phyloP scores from a whole-genome alignment of 768 basidiomycete species.

The Boletus sp. region DNA sequence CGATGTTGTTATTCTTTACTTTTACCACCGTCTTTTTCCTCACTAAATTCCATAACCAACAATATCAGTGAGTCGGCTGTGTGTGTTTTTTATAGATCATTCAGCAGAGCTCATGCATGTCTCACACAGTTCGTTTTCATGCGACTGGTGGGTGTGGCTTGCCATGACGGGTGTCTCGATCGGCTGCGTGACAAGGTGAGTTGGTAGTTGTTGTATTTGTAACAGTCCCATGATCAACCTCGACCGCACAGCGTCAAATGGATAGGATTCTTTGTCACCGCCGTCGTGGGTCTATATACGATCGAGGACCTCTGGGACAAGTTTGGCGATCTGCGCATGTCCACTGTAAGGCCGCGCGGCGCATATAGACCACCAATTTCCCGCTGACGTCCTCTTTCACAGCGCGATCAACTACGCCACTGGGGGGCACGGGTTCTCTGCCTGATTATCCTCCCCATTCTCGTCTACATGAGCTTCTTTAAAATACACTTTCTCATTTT shows the following conservation, averaged over 20 bases:
- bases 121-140: slow-evolving; percentile 72
- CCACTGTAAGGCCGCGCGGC: slow-evolving; percentile 59
- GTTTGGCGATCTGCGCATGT: slow-evolving; percentile 93
- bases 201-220: neutral
- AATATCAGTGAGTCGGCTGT: slow-evolving; percentile 68
- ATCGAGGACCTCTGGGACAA: slow-evolving; percentile 99
- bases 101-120: slow-evolving; percentile 2
- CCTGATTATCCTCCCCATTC: slow-evolving; percentile 84
- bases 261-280: slow-evolving; percentile 94
- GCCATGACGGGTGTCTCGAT: slow-evolving; percentile 91
- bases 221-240: neutral
- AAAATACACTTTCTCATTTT: slow-evolving; percentile 95
- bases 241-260: slow-evolving; percentile 74
- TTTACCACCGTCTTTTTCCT: slow-evolving; percentile 94
- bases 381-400: slow-evolving; percentile 5
- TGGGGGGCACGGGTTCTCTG: slow-evolving; percentile 86
- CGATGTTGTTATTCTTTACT: slow-evolving; percentile 99
- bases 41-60: slow-evolving; percentile 96
- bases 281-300: slow-evolving; percentile 93
- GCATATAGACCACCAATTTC: slow-evolving; percentile 2
- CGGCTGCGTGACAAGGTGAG: slow-evolving; percentile 88
- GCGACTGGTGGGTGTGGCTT: slow-evolving; percentile 98
- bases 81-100: neutral
- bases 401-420: slow-evolving; percentile 88
- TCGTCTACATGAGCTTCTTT: slow-evolving; percentile 93